These are phyloP conservation scores for Daldinia loculata DNA, from an alignment of 495 filamentous ascomycete genomes.

Conservation along the genomic window DNA sequence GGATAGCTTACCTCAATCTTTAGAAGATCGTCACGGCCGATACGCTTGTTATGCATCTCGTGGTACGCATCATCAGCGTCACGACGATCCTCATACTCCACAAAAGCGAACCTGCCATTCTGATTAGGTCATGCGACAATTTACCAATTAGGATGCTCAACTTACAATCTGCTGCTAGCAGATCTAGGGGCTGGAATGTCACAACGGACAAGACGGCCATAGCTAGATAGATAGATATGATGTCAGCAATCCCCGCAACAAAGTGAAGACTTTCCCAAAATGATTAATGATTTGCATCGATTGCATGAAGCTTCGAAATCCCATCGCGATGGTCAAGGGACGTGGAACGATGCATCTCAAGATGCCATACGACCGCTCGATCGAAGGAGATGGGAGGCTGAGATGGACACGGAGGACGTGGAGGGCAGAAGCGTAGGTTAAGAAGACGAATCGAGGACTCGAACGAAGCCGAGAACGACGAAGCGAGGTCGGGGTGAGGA, in stretches of 20 bases:
- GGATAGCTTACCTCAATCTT: conserved; percentile 89
- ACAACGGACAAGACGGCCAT: conserved; percentile 97
- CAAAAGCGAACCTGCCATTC: conserved; percentile 87
- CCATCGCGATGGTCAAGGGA: conserved; percentile 47
- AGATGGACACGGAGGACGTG: conserved; percentile 52
- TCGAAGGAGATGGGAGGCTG: conserved; percentile 54
- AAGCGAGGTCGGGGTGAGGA: conserved; percentile 45
- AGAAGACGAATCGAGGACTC: conserved; percentile 51
- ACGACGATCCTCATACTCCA: conserved; percentile 98
- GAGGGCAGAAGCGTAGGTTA: conserved; percentile 51
- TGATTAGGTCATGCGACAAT: conserved; percentile 32
- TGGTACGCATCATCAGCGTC: conserved; percentile 99
- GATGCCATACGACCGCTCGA: conserved; percentile 65
- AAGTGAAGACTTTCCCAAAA: conserved; percentile 43
- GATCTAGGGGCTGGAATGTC: conserved; percentile 97
- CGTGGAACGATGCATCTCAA: conserved; percentile 47
- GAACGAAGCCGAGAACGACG: conserved; percentile 50
- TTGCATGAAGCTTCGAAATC: conserved; percentile 41
- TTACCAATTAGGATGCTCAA: conserved; percentile 41
- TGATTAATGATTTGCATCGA: conserved; percentile 34
- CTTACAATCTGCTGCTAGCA: conserved; percentile 92
- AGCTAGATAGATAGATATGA: conserved; percentile 67
- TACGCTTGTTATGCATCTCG: conserved; percentile 99
- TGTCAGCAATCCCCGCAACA: conserved; percentile 53
- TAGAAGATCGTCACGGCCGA: conserved; percentile 92